A percentile compares a stretch with the other conserved stretches of the same genome.
Evolutionary conservation across 1,284 basidiomycete species (phyloP).

Genomic region (Fomitiporia mediterranea): DNA sequence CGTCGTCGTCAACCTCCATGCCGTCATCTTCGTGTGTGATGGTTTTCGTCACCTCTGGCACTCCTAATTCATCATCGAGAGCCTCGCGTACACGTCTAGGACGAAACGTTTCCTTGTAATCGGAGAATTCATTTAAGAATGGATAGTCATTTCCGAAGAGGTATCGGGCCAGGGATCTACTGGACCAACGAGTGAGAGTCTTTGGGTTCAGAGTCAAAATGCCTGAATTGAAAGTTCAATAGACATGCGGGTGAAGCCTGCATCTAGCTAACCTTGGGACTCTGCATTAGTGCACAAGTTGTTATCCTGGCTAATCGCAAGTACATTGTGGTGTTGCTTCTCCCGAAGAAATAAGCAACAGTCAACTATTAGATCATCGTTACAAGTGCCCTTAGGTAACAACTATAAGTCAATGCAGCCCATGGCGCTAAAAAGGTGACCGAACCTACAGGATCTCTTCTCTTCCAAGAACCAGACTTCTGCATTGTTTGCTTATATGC

Average conservation of each 20-base stretch:
- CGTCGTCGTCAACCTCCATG: constrained; percentile 58
- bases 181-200: constrained; percentile 15
- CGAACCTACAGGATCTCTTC: constrained; percentile 35
- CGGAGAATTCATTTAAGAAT: constrained; percentile 28
- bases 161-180: constrained; percentile 36
- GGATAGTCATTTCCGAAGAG: constrained; percentile 39
- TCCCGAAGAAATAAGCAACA: constrained; percentile 57
- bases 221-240: constrained; percentile 13
- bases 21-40: constrained; percentile 39
- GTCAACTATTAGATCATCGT: constrained; percentile 67
- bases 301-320: constrained; percentile 61
- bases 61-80: constrained; percentile 17
- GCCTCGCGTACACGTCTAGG: constrained; percentile 27
- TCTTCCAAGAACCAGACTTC: constrained; percentile 53
- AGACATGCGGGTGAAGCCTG: neutral
- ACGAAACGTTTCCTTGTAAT: constrained; percentile 32
- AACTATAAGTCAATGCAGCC: neutral
- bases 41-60: constrained; percentile 11
- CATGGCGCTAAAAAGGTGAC: neutral
- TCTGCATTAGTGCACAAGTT: constrained; percentile 54
- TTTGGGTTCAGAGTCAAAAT: constrained; percentile 17
- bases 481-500: constrained; percentile 61
- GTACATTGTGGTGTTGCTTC: constrained; percentile 25
- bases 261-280: constrained; percentile 40
- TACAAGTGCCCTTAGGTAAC: constrained; percentile 35